Evolutionary conservation across 2,329 filamentous ascomycete genomes (phyloP), one percentile per base, ranked within the genome.

Genomic region (Leptographium galeiforme): DNA sequence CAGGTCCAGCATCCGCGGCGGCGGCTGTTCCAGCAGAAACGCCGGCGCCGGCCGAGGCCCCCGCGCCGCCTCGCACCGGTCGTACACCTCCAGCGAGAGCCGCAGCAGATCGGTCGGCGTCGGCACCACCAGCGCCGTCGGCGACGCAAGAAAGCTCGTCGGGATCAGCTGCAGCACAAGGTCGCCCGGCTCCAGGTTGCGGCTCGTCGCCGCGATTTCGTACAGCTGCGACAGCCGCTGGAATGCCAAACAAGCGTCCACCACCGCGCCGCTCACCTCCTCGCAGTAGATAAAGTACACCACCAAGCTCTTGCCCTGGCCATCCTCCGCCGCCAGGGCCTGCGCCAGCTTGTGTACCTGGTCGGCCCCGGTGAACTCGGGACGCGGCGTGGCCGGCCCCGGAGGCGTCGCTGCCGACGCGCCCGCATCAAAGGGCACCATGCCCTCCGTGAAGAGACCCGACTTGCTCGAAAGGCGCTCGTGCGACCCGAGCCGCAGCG

Each of bases 151-250:
- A n/a, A 82, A 71, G 53, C 80, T 77, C 16, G 83, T 73, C 0
- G 88, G 84, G 1, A 94, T 70, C 2, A 94, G 74, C 62, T 94
- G 88, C 18, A 94, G 70, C 5, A 89, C 82, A n/a, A 93, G 63
- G 54, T 91, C 85, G 53, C 80, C 82, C 25, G 69, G 62, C 5
- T 72, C 64, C 52, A 72, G 63, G 55, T 68, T 51, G 49, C 55
- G 53, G 45, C 53, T 47, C 14, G 55, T 50, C n/a, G 48, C 61
- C 8, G 69, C 64, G 56, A 67, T 71, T 56, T 71, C 75, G 61
- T 85, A 86, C 5, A 77, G 68, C 57, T 87, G 81, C 59, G 84
- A 86, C 6, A 91, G 77, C 41, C 78, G 73, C 65, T 86, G 83
- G 63, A 91, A 91, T 12, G 84, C 81, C 12, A 79, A 75, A 62